A percentile compares a stretch with the other conserved stretches of the same genome.
These are phyloP conservation scores for Platanus orientalis DNA, from an alignment of 164 flowering plant genomes.

Conservation along the genomic window DNA sequence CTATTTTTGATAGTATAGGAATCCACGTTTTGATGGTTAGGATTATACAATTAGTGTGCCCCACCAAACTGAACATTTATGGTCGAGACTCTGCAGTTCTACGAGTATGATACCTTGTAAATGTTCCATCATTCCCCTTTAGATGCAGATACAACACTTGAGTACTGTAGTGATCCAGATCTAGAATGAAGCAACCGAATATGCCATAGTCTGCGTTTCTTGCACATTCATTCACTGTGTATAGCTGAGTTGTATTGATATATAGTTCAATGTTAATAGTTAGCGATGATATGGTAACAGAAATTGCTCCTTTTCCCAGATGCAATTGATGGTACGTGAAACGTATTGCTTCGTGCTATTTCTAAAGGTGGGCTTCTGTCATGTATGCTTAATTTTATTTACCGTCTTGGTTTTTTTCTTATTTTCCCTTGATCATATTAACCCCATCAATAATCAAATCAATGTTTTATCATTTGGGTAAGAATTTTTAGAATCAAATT, in stretches of 20 bases:
- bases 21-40: no score
- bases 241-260: background rate
- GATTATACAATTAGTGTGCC: no score
- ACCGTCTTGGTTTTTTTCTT: no score
- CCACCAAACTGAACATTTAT: no score
- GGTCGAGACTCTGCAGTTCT: no score
- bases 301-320: conserved; percentile 62
- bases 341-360: conserved; percentile 34
- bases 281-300: conserved; percentile 26
- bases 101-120: no score
- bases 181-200: no score
- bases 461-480: no score
- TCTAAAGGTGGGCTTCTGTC: conserved; percentile 49
- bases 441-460: background rate
- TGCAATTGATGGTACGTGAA: conserved; percentile 80
- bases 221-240: conserved; percentile 2
- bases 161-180: no score
- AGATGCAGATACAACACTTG: no score
- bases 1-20: no score
- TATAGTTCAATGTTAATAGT: background rate
- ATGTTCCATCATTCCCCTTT: no score
- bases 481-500: background rate
- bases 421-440: background rate
- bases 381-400: conserved; percentile 10
- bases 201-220: conserved; percentile 9